Evolutionary conservation across 2,329 filamentous ascomycete species (phyloP).

Genomic region (Aspergillus quadrilineatus): DNA sequence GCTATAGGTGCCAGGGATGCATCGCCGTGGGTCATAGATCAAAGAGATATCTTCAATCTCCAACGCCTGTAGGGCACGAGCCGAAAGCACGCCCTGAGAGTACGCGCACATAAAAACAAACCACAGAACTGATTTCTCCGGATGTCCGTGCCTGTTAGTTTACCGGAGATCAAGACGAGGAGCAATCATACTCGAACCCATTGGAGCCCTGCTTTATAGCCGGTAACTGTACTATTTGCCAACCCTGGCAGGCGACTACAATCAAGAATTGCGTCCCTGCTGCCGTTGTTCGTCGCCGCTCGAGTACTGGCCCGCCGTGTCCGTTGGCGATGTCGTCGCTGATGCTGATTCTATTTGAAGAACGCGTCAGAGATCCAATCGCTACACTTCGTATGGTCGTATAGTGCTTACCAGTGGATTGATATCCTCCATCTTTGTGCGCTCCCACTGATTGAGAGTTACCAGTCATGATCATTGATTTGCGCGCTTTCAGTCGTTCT

Average conservation of each 20-base stretch:
- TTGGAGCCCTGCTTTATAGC: conserved; percentile 17
- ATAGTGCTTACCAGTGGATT: conserved; percentile 21
- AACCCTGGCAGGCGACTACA: conserved; percentile 7
- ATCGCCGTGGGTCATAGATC: conserved; percentile 7
- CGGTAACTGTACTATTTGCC: conserved; percentile 17
- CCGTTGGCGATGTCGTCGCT: conserved; percentile 23
- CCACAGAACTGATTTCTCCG: conserved; percentile 18
- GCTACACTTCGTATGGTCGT: background rate
- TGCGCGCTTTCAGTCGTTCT: conserved; percentile 61
- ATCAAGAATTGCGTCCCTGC: conserved; percentile 21
- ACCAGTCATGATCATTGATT: conserved; percentile 19
- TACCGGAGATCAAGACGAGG: conserved; percentile 16
- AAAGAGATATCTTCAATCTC: conserved; percentile 14
- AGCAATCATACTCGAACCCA: conserved; percentile 18
- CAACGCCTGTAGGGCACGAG: conserved; percentile 9
- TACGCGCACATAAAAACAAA: conserved; percentile 15
- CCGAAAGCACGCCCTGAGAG: conserved; percentile 9
- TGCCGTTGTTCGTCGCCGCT: conserved; percentile 28
- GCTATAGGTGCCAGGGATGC: conserved; percentile 13
- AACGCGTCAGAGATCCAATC: background rate
- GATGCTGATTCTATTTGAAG: conserved; percentile 16
- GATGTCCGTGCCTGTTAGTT: conserved; percentile 19
- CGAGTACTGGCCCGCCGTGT: conserved; percentile 23
- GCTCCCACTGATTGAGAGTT: conserved; percentile 13
- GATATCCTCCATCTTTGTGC: conserved; percentile 21